Percentiles rank a stretch among this genome's conserved stretches.
Conservation (phyloP, 2,329 filamentous ascomycete genomes). For the Colletotrichum sp. region DNA sequence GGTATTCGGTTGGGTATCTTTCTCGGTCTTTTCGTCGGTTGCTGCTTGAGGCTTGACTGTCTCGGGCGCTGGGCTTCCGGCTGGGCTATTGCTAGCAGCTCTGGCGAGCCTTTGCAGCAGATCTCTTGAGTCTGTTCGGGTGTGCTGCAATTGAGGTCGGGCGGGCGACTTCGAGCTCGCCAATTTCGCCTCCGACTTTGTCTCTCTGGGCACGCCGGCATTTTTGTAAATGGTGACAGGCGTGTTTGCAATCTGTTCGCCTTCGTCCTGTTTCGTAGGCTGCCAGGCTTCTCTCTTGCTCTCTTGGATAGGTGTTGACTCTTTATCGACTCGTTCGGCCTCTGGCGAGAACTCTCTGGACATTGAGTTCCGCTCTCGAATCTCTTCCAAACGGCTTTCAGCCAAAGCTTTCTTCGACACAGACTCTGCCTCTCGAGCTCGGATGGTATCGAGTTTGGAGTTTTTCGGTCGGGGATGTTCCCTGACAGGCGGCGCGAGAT, state of each 20-base stretch:
- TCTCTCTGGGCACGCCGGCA: slow-evolving; percentile 3
- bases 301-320: slow-evolving; percentile 7
- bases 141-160: slow-evolving; percentile 16
- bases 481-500: background rate
- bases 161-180: background rate
- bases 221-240: slow-evolving; percentile 44
- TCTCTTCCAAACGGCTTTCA: slow-evolving; percentile 57
- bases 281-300: background rate
- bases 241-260: slow-evolving; percentile 41
- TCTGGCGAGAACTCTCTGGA: slow-evolving; percentile 50
- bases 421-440: slow-evolving; percentile 46
- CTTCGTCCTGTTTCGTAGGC: slow-evolving; percentile 22
- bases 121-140: slow-evolving; percentile 49
- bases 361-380: slow-evolving; percentile 54
- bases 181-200: slow-evolving; percentile 14
- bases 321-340: slow-evolving; percentile 30
- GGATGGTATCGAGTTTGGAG: slow-evolving; percentile 56
- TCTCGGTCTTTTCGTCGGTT: background rate
- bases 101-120: slow-evolving; percentile 54
- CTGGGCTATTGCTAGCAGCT: slow-evolving; percentile 49
- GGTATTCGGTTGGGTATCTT: background rate
- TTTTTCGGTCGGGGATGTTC: slow-evolving; percentile 31
- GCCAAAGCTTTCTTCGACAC: slow-evolving; percentile 53
- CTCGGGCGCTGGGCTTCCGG: slow-evolving; percentile 31
- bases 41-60: background rate